Percentiles rank a stretch among this genome's conserved stretches.
Conservation (phyloP, 306 rosid species). For the Vigna trinervia region DNA sequence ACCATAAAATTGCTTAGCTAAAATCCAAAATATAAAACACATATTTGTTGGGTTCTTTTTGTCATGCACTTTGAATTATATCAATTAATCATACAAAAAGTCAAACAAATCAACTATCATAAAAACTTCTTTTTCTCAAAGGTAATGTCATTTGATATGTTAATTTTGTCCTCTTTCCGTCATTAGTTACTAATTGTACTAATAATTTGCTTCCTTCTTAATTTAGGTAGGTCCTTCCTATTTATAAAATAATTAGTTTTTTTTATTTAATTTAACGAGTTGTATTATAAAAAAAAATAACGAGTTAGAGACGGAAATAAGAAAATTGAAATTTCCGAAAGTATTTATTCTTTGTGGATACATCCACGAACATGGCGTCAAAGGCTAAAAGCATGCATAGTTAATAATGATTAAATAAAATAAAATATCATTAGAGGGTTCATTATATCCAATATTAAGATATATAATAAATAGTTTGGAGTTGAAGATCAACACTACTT, state of each 20-base stretch:
- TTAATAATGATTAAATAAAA: background rate
- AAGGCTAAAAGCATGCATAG: background rate
- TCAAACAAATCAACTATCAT: background rate
- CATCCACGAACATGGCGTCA: conserved; percentile 2
- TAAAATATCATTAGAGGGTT: background rate
- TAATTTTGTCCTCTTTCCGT: background rate
- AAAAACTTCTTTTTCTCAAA: background rate
- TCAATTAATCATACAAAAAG: background rate
- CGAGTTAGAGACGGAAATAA: background rate
- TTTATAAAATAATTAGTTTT: background rate
- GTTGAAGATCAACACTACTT: background rate
- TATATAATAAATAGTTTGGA: background rate
- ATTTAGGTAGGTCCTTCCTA: background rate
- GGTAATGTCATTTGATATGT: background rate
- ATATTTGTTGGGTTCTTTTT: conserved; percentile 20
- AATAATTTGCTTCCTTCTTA: too few species aligned
- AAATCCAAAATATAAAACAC: background rate
- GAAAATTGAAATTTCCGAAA: background rate
- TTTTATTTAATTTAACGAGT: too few species aligned
- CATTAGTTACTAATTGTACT: background rate
- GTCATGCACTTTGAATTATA: background rate
- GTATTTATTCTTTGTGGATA: background rate
- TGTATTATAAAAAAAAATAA: too few species aligned
- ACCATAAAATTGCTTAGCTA: background rate
- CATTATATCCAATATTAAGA: background rate